phyloP scores from a whole-genome alignment of 768 basidiomycete genomes.

The Rhodotorula graminis region DNA sequence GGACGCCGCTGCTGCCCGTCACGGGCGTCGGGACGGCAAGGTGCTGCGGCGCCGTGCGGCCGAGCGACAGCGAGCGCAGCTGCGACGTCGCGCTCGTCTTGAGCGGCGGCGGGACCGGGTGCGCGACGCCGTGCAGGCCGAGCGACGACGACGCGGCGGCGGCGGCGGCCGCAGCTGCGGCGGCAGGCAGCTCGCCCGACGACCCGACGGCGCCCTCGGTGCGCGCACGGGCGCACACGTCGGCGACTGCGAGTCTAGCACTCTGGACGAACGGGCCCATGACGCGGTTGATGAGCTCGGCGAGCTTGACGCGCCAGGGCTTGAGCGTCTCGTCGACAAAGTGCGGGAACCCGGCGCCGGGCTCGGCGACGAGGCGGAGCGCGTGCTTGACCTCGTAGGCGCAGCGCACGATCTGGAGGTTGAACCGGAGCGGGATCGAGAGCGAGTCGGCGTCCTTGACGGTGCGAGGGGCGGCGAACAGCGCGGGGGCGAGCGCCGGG shows the following conservation, averaged over 20 bases:
- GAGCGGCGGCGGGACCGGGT: background rate
- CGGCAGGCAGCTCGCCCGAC: background rate
- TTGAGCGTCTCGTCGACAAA: constrained; percentile 41
- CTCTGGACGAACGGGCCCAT: constrained; percentile 39
- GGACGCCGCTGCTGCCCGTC: too few relatives aligned
- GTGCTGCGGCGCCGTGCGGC: background rate
- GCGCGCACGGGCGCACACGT: constrained; percentile 6
- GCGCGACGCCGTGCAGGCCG: background rate
- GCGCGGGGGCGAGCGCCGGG: background rate
- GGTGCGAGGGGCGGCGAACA: constrained; percentile 16
- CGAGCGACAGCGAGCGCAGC: constrained; percentile 31
- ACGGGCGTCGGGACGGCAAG: background rate
- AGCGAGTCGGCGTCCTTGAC: constrained; percentile 32
- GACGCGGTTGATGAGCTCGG: constrained; percentile 38
- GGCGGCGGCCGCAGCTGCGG: background rate
- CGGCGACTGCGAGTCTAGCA: constrained; percentile 24
- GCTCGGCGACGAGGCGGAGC: constrained; percentile 18
- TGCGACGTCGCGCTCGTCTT: constrained; percentile 14
- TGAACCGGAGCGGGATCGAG: constrained; percentile 34
- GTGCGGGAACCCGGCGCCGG: constrained; percentile 25
- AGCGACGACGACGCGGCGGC: constrained; percentile 5
- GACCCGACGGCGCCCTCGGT: background rate
- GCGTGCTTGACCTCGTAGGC: constrained; percentile 38
- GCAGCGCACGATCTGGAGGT: constrained; percentile 41
- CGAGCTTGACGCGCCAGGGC: constrained; percentile 42